phyloP scores from a whole-genome alignment of 345 rosid genomes.

The Rubroshorea leprosula region DNA sequence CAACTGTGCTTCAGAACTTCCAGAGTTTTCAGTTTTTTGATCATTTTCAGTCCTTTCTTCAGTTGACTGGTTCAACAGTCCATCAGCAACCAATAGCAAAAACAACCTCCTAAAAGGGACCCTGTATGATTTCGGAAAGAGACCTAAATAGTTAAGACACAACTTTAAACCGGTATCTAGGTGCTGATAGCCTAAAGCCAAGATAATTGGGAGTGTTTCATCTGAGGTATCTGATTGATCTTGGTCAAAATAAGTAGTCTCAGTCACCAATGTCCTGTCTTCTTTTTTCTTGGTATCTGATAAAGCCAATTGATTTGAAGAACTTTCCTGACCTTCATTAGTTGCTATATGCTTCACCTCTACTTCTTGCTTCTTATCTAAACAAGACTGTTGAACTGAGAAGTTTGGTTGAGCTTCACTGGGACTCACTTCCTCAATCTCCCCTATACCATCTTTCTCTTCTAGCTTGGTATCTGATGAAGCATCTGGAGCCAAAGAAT shows the following conservation, averaged over 20 bases:
- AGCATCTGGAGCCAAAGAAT: no score
- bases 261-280: not conserved
- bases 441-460: no score
- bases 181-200: constrained; percentile 3
- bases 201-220: not conserved
- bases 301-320: not conserved
- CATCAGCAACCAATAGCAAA: constrained; percentile 40
- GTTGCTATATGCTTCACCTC: not conserved
- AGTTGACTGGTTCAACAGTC: constrained; percentile 1
- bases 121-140: no score
- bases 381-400: not conserved
- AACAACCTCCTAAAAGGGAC: constrained; percentile 33
- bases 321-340: not conserved
- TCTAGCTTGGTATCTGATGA: no score
- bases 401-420: not conserved
- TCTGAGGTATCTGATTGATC: no score
- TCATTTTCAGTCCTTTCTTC: no score
- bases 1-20: constrained; percentile 9
- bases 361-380: constrained; percentile 3
- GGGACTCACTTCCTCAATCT: no score
- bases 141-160: constrained; percentile 31
- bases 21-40: no score
- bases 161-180: constrained; percentile 13
- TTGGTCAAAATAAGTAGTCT: no score
- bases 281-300: not conserved